A percentile compares a stretch with the other conserved stretches of the same genome.
These are phyloP conservation scores for Arabidopsis hybrid DNA, from an alignment of 441 rosid genomes.

Conservation along the genomic window DNA sequence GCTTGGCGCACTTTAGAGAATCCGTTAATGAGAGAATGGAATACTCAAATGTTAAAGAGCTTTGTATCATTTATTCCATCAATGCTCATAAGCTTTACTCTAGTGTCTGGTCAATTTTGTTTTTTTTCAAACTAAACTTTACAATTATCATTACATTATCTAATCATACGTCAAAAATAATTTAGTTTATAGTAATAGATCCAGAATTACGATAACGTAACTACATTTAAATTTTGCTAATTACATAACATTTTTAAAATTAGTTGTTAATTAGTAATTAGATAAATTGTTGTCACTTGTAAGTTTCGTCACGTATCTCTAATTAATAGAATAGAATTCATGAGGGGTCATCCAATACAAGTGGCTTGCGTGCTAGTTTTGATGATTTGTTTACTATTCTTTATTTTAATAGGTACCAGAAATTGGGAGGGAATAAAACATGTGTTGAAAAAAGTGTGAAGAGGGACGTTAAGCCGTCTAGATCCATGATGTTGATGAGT, in stretches of 20 bases:
- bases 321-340: neutral
- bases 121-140: neutral
- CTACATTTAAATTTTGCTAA: neutral
- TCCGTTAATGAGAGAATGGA: conserved; percentile 25
- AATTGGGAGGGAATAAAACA: conserved; percentile 31
- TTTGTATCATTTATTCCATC: conserved; percentile 8
- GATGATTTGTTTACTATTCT: neutral
- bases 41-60: neutral
- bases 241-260: neutral
- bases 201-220: neutral
- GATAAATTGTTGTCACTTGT: conserved; percentile 15
- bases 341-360: conserved; percentile 8
- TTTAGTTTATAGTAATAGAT: neutral
- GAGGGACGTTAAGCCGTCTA: conserved; percentile 25
- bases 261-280: neutral
- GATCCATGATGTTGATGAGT: conserved; percentile 38
- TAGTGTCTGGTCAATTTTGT: conserved; percentile 2
- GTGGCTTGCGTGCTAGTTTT: conserved; percentile 31
- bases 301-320: conserved; percentile 27
- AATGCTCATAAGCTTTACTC: neutral
- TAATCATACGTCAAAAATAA: neutral
- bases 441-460: conserved; percentile 24
- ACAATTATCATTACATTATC: neutral
- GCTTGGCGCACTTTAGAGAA: conserved; percentile 28
- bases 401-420: neutral